phyloP scores from a whole-genome alignment of 2,329 filamentous ascomycete genomes.

The Epichloe festucae region DNA sequence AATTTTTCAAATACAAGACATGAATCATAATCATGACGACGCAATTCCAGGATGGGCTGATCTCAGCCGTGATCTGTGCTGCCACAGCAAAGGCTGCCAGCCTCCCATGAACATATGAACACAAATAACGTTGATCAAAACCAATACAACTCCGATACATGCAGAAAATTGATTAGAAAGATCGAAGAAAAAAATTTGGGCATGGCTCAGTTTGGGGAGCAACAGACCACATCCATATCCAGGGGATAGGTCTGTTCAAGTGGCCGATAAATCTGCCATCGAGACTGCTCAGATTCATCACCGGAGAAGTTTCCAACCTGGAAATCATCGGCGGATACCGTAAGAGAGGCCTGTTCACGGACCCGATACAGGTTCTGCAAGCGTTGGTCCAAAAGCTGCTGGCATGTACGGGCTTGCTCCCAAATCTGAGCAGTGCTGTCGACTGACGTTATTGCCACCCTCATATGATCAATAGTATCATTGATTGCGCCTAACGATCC shows the following conservation, averaged over 20 bases:
- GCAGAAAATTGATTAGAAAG: slow-evolving; percentile 5
- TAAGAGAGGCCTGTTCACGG: slow-evolving; percentile 18
- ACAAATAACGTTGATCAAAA: background rate
- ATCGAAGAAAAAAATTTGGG: slow-evolving; percentile 3
- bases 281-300: slow-evolving; percentile 15
- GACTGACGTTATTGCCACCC: slow-evolving; percentile 38
- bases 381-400: slow-evolving; percentile 30
- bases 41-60: background rate
- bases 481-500: slow-evolving; percentile 38
- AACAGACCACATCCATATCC: slow-evolving; percentile 26
- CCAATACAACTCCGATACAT: slow-evolving; percentile 10
- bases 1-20: background rate
- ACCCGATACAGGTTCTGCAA: slow-evolving; percentile 22
- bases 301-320: slow-evolving; percentile 13
- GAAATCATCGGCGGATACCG: slow-evolving; percentile 17
- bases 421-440: slow-evolving; percentile 45
- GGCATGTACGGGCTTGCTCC: slow-evolving; percentile 41
- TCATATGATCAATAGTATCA: slow-evolving; percentile 39
- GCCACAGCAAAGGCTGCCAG: background rate
- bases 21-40: background rate
- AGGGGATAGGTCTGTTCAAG: slow-evolving; percentile 23
- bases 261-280: slow-evolving; percentile 24
- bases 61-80: background rate
- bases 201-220: slow-evolving; percentile 10
- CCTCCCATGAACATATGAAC: background rate